Conservation (phyloP, 2,329 filamentous ascomycete genomes). For the Fusarium pseudonygamai region DNA sequence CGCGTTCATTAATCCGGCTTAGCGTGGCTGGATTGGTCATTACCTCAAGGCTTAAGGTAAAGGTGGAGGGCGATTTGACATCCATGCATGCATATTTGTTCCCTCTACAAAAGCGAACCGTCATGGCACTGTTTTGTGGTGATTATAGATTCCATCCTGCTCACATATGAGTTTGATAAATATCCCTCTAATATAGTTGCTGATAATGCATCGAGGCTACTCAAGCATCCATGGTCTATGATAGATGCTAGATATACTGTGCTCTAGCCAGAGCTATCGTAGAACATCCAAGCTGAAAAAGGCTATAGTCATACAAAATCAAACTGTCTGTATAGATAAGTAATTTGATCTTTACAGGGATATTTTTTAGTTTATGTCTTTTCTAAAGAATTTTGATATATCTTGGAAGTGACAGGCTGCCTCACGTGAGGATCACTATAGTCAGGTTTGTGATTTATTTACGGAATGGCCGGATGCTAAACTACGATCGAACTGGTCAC, state of each 20-base stretch:
- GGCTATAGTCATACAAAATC: not conserved
- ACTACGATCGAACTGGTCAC: not conserved
- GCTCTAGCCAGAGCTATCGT: not conserved
- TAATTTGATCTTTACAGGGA: not conserved
- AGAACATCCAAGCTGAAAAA: not conserved
- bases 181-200: not conserved
- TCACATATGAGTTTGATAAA: not conserved
- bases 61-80: not conserved
- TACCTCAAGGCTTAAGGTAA: not conserved
- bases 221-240: not conserved
- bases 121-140: not conserved
- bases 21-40: conserved; percentile 17
- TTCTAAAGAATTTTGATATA: not conserved
- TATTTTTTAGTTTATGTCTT: not conserved
- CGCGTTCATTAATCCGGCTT: conserved; percentile 30
- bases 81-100: not conserved
- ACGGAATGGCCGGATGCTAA: conserved; percentile 15
- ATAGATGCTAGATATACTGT: not conserved
- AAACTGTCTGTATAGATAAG: not conserved
- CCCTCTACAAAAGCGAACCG: not conserved
- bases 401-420: not conserved
- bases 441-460: not conserved
- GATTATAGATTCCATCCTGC: not conserved
- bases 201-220: not conserved
- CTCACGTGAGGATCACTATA: not conserved